phyloP scores from a whole-genome alignment of 2,329 filamentous ascomycete species.

The Scolecobasidium constrictum region DNA sequence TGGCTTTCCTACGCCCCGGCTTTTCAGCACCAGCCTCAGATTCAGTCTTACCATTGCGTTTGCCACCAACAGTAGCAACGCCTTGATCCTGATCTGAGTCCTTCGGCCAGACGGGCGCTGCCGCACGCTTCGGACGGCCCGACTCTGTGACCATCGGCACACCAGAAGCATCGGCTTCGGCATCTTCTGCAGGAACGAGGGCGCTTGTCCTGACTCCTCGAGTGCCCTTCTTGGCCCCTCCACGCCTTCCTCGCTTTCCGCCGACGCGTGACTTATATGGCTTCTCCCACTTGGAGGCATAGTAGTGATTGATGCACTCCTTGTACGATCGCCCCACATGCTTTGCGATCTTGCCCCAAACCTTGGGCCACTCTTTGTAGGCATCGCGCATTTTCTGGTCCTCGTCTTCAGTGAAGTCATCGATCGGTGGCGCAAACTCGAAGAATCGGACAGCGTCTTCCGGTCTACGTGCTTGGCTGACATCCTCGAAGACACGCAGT shows the following conservation, averaged over 20 bases:
- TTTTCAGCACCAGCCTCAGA: conserved; percentile 5
- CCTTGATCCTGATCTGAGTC: conserved; percentile 39
- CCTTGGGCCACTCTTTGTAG: conserved; percentile 68
- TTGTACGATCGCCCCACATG: conserved; percentile 55
- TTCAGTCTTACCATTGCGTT: conserved; percentile 14
- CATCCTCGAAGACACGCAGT: conserved; percentile 51
- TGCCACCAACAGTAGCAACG: conserved; percentile 8
- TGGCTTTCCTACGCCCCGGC: neutral
- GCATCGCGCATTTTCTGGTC: conserved; percentile 59
- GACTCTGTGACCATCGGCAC: conserved; percentile 34
- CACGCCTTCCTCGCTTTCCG: conserved; percentile 25
- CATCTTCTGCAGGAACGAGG: conserved; percentile 26
- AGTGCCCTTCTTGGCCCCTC: conserved; percentile 18
- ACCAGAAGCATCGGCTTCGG: conserved; percentile 23
- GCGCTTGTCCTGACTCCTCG: conserved; percentile 41
- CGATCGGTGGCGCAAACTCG: conserved; percentile 59
- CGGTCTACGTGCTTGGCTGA: conserved; percentile 52
- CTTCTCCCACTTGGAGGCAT: conserved; percentile 63
- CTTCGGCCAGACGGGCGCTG: conserved; percentile 63
- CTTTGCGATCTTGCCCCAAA: conserved; percentile 65
- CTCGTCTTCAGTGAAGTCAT: conserved; percentile 67
- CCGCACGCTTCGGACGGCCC: conserved; percentile 39
- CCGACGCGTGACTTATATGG: conserved; percentile 61
- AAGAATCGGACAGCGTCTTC: conserved; percentile 59
- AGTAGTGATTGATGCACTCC: conserved; percentile 78